Evolutionary conservation across 2,329 filamentous ascomycete genomes (phyloP), one percentile per base, ranked within the genome.

Genomic region (Lecanicillium sp.): DNA sequence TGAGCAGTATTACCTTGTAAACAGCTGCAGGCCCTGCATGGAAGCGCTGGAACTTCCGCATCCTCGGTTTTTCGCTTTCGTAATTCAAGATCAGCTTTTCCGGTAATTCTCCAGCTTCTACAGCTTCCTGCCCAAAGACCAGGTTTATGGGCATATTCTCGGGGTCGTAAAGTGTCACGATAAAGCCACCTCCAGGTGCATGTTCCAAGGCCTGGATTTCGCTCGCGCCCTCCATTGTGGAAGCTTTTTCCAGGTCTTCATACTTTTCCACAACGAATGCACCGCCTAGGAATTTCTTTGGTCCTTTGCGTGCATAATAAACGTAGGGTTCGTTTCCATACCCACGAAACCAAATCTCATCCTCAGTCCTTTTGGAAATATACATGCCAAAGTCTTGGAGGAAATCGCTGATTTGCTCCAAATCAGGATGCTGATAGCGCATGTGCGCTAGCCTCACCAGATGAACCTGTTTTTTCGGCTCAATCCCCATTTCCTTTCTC

Each of bases 291-390:
- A 55, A 57, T 20, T 35, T 43, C 3, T 39, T 41, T 27, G 50
- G 41, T 2, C 45, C 46, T 33, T 49, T 45, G 29, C 37, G 44
- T 42, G 64, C 67, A 35, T 68, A 65, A 45, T 73, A 72, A 2
- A 69, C 53, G 43, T 67, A 75, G 20, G 64, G 64, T 42, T 75
- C 70, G 2, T 50, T 53, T 12, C 71, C 68, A 43, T 72, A 73
- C 2, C 71, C 71, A 19, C 65, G 63, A 46, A 62, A 71, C 56
- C 65, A 74, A 30, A 68, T 61, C 16, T 47, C 56, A 32, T 60
- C 52, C 2, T 48, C 46, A 2, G 31, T 45, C 16, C 37, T 38
- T 5, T 44, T 35, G n/a, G 35, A 45, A 27, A 50, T 47, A 3
- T 48, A 35, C 34, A 57, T 52, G 5, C 53, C 55, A 37, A 55